A percentile compares a stretch with the other conserved stretches of the same genome.
These are phyloP conservation scores for Diaporthe australafricana DNA, from an alignment of 2,329 filamentous ascomycete genomes.

Conservation along the genomic window DNA sequence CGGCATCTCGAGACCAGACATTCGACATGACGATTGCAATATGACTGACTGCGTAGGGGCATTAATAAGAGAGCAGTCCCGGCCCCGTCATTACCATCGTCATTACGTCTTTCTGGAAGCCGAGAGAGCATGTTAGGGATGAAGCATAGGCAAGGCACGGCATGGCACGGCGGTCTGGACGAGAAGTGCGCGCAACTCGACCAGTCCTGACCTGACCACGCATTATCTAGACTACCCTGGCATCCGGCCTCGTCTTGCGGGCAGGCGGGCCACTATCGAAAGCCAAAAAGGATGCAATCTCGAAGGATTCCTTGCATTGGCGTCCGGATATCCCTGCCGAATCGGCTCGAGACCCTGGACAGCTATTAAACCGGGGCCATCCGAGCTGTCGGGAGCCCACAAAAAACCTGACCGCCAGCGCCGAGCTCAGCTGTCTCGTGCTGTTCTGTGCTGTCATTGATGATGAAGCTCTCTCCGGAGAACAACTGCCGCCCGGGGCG, in stretches of 20 bases:
- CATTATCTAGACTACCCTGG: background rate
- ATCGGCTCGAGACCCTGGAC: conserved; percentile 4
- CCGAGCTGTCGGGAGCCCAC: conserved; percentile 25
- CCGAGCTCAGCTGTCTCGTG: background rate
- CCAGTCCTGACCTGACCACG: no score
- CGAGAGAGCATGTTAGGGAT: background rate
- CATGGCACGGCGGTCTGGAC: background rate
- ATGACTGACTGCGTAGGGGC: background rate
- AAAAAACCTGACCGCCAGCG: conserved; percentile 3
- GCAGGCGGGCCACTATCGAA: conserved; percentile 24
- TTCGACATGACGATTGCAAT: conserved; percentile 12
- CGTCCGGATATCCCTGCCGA: conserved; percentile 15
- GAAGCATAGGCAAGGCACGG: background rate
- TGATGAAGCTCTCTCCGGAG: conserved; percentile 14
- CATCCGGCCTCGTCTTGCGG: background rate
- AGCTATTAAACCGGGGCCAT: conserved; percentile 4
- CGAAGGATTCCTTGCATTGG: conserved; percentile 7
- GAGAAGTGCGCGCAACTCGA: background rate
- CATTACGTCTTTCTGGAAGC: background rate
- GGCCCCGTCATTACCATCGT: background rate
- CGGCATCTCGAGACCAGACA: conserved; percentile 3
- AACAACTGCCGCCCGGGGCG: conserved; percentile 8
- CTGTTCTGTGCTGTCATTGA: conserved; percentile 7
- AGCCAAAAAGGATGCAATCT: conserved; percentile 23
- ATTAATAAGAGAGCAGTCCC: background rate